These are phyloP conservation scores for Gardenia jasminoides DNA, from an alignment of 257 asterid species.

Conservation along the genomic window DNA sequence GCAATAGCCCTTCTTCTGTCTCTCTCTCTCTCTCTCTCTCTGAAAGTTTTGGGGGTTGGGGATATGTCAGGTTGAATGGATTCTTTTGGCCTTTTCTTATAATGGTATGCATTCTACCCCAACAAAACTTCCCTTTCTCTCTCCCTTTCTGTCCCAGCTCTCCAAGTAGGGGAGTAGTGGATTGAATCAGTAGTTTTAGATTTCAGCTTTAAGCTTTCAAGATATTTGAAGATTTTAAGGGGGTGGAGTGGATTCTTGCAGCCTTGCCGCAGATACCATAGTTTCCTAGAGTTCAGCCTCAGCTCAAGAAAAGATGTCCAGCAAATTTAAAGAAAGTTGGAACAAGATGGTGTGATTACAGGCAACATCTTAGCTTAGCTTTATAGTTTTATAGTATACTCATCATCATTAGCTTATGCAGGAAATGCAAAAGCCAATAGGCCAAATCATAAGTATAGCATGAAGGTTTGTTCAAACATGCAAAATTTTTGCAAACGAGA, in stretches of 20 bases:
- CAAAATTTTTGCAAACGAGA: neutral
- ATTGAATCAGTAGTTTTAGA: slow-evolving; percentile 30
- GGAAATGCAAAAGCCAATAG: neutral
- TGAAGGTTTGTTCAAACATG: slow-evolving; percentile 3
- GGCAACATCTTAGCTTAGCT: neutral
- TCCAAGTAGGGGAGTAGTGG: slow-evolving; percentile 25
- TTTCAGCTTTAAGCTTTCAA: slow-evolving; percentile 27
- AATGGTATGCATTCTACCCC: slow-evolving; percentile 14
- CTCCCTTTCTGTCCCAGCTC: slow-evolving; percentile 14
- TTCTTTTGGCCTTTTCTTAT: slow-evolving; percentile 31
- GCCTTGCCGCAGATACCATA: slow-evolving; percentile 1
- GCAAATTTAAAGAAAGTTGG: neutral
- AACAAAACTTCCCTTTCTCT: slow-evolving; percentile 8
- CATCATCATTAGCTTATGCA: slow-evolving; percentile 3
- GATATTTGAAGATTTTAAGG: slow-evolving; percentile 15
- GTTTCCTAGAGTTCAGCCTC: slow-evolving; percentile 15
- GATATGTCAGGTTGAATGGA: slow-evolving; percentile 48
- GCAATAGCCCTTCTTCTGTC: neutral
- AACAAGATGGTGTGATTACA: slow-evolving; percentile 17
- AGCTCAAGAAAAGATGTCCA: slow-evolving; percentile 9
- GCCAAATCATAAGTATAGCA: neutral
- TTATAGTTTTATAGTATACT: neutral
- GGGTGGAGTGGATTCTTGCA: neutral
- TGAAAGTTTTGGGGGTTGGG: slow-evolving; percentile 19
- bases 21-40: slow-evolving; percentile 7